Evolutionary conservation across 2,329 filamentous ascomycete genomes (phyloP), one percentile per base, ranked within the genome.

Genomic region (Pyricularia sp.): DNA sequence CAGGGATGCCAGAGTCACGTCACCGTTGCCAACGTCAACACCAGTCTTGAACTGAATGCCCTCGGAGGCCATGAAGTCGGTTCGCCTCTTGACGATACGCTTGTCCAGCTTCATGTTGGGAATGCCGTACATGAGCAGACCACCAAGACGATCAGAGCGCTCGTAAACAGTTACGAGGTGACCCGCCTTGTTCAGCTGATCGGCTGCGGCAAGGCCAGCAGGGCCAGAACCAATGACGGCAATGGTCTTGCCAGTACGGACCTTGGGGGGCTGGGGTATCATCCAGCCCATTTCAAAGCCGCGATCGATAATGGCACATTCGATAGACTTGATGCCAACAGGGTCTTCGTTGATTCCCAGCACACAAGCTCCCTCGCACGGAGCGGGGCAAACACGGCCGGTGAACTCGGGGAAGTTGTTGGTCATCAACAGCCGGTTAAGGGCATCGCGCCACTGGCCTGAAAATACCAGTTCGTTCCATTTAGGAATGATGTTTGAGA

Each of bases 41-140:
- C 90, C 88, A 36, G 92, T 91, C 80, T 92, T 88, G 82, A 97
- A 97, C 67, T 86, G 85, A 76, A 97, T 82, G 66, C 94, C 94
- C 81, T 97, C 94, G 3, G 89, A 87, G 68, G 91, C 92, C 92
- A 97, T 94, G 80, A 98, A 93, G 80, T 97, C 92, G 66, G 95
- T 93, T 79, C 94, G 92, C 68, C 94, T 92, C 85, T 97, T 94
- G 70, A 98, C 94, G 72, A 97, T 90, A 77, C 93, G 93, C 86
- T 98, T 98, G 83, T 98, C 94, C 61, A 98, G 91, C 85, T 98
- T 98, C 94, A 98, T 98, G 85, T 98, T 98, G 73, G 94, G 94
- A 73, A 98, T 98, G 73, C 94, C 94, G 77, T 98, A 97, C 94
- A 97, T 97, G 76, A 98, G 87, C 69, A 98, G 85, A 79, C 94